A percentile compares a stretch with the other conserved stretches of the same genome.
phyloP scores from a whole-genome alignment of 1,284 basidiomycete genomes.

The Cutaneotrichosporon mucoides region DNA sequence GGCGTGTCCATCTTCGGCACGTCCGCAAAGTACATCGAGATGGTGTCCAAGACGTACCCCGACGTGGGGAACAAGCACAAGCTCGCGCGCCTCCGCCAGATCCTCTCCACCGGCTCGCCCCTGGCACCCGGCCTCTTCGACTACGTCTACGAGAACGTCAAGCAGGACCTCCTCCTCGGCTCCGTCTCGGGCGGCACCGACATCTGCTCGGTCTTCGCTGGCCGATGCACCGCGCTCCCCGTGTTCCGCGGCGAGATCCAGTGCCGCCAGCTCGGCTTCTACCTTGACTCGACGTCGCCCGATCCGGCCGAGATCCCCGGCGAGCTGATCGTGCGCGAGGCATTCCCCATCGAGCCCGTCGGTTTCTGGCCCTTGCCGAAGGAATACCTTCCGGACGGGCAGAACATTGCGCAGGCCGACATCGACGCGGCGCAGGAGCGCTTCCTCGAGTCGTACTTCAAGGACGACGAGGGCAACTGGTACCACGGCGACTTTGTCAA shows the following conservation, averaged over 20 bases:
- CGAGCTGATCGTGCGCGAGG: constrained; percentile 63
- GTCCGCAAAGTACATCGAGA: constrained; percentile 72
- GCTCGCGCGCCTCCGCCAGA: constrained; percentile 62
- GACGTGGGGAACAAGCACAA: constrained; percentile 60
- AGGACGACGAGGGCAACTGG: constrained; percentile 66
- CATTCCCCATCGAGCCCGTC: constrained; percentile 80
- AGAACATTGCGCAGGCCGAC: constrained; percentile 58
- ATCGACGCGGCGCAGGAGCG: constrained; percentile 61
- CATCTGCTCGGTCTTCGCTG: constrained; percentile 81
- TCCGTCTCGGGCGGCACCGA: constrained; percentile 84
- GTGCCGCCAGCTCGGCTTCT: constrained; percentile 74
- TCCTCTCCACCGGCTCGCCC: constrained; percentile 80
- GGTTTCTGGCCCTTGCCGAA: constrained; percentile 70
- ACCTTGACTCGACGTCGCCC: constrained; percentile 24
- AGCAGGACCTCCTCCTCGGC: constrained; percentile 63
- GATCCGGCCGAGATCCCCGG: constrained; percentile 38
- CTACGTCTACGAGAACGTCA: constrained; percentile 70
- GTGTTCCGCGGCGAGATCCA: constrained; percentile 83
- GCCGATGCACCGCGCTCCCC: constrained; percentile 70
- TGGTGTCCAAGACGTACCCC: constrained; percentile 58
- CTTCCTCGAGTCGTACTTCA: constrained; percentile 72
- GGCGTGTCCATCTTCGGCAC: constrained; percentile 79
- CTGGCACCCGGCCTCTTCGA: constrained; percentile 70
- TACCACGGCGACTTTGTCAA: constrained; percentile 71
- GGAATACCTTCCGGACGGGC: constrained; percentile 51